Evolutionary conservation across 2,329 filamentous ascomycete genomes (phyloP).

Genomic region (Herpomyces periplanetae): DNA sequence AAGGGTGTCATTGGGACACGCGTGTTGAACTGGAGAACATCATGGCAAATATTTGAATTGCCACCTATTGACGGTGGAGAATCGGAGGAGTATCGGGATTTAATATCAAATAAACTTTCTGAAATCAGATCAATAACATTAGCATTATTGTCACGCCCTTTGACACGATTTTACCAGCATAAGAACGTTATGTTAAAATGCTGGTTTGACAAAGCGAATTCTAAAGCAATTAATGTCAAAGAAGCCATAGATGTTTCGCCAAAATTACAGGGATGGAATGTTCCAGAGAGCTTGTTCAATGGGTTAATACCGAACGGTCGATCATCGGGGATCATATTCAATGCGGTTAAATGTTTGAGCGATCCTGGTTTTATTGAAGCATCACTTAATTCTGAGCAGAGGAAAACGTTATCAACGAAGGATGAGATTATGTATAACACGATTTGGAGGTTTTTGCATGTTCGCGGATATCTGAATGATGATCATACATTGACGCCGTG

Average conservation of each 20-base stretch:
- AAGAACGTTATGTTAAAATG: slow-evolving; percentile 35
- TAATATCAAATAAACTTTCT: slow-evolving; percentile 33
- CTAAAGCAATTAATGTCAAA: slow-evolving; percentile 21
- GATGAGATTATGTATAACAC: slow-evolving; percentile 33
- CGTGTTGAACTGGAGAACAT: slow-evolving; percentile 41
- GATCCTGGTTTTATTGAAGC: slow-evolving; percentile 3
- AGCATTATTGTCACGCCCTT: slow-evolving; percentile 31
- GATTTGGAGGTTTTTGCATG: slow-evolving; percentile 56
- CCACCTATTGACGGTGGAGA: slow-evolving; percentile 56
- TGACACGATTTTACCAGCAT: slow-evolving; percentile 47
- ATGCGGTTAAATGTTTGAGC: slow-evolving; percentile 3
- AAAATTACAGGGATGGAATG: slow-evolving; percentile 29
- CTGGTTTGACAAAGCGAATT: slow-evolving; percentile 37
- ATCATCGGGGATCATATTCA: slow-evolving; percentile 4
- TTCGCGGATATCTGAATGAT: slow-evolving; percentile 46
- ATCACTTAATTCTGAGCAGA: neutral
- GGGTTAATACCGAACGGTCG: slow-evolving; percentile 6
- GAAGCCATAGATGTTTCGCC: slow-evolving; percentile 13
- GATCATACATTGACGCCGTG: slow-evolving; percentile 42
- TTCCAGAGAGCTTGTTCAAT: slow-evolving; percentile 18
- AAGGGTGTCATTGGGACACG: slow-evolving; percentile 39
- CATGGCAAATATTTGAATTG: slow-evolving; percentile 31
- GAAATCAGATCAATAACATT: slow-evolving; percentile 36
- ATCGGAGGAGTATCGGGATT: slow-evolving; percentile 35
- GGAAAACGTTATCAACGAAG: slow-evolving; percentile 15